Percentiles rank a stretch among this genome's conserved stretches.
phyloP scores from a whole-genome alignment of 108 stramenopile genomes.

The Aurantiochytrium sp. region DNA sequence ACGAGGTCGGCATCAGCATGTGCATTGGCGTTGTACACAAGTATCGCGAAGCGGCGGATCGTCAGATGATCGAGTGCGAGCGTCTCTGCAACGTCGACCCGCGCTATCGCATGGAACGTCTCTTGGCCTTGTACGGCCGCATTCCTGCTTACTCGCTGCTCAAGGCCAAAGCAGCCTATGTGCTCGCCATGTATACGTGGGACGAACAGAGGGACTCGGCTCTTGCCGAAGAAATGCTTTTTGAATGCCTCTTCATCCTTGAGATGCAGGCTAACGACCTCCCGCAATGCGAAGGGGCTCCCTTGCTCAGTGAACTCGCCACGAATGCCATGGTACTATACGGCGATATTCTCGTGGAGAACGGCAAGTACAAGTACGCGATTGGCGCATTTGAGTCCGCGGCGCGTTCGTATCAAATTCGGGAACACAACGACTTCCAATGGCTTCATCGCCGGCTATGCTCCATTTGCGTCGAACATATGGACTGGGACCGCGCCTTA shows the following conservation, averaged over 20 bases:
- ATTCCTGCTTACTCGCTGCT: not conserved
- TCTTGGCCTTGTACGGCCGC: not conserved
- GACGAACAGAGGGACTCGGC: not conserved
- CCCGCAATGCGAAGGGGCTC: not conserved
- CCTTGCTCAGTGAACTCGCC: not conserved
- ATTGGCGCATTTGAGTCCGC: not conserved
- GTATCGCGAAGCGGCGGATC: not conserved
- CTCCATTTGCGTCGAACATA: not conserved
- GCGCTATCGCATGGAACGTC: constrained; percentile 3
- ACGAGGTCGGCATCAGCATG: constrained; percentile 12
- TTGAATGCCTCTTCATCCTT: not conserved
- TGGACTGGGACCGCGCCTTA: constrained; percentile 13
- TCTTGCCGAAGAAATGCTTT: not conserved
- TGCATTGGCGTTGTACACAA: constrained; percentile 2
- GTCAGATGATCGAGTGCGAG: not conserved
- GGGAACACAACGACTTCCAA: not conserved
- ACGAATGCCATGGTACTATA: not conserved
- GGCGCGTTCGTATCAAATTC: not conserved
- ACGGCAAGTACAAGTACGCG: not conserved
- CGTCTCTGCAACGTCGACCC: not conserved
- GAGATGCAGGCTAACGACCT: not conserved
- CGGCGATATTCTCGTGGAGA: constrained; percentile 11
- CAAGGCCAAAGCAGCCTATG: constrained; percentile 4
- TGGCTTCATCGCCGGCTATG: constrained; percentile 7
- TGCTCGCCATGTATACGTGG: constrained; percentile 5